Percentiles rank a stretch among this genome's conserved stretches.
These are phyloP conservation scores for Russula brevipes DNA, from an alignment of 768 basidiomycete genomes.

Conservation along the genomic window DNA sequence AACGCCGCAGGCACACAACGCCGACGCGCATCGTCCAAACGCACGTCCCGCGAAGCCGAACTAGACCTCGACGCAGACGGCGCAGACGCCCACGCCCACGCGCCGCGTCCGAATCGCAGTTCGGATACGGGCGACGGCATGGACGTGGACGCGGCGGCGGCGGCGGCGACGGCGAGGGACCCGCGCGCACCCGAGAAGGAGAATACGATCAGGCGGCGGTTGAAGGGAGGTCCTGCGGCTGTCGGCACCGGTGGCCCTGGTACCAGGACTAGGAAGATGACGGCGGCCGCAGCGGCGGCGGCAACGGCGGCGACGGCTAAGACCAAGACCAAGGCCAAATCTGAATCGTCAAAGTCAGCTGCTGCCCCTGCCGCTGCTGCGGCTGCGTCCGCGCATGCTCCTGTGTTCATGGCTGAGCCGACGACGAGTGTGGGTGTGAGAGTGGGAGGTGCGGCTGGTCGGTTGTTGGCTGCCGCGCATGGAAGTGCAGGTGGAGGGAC, in stretches of 20 bases:
- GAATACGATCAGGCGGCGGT: slow-evolving; percentile 23
- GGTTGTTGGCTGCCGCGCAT: slow-evolving; percentile 7
- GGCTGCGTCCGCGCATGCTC: neutral
- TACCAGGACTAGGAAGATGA: slow-evolving; percentile 1
- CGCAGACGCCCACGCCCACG: neutral
- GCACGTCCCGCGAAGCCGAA: slow-evolving; percentile 15
- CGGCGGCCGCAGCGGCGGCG: neutral
- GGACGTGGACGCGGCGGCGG: slow-evolving; percentile 4
- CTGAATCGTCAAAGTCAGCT: neutral
- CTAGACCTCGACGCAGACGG: slow-evolving; percentile 15
- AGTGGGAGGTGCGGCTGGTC: slow-evolving; percentile 21
- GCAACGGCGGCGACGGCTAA: neutral
- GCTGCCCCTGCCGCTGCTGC: too few species aligned
- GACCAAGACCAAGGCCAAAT: neutral
- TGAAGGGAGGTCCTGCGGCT: slow-evolving; percentile 14
- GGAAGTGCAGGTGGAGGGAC: slow-evolving; percentile 28
- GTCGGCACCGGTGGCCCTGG: neutral
- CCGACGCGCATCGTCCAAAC: slow-evolving; percentile 17
- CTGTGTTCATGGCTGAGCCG: neutral
- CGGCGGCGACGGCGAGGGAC: slow-evolving; percentile 3
- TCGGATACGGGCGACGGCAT: neutral
- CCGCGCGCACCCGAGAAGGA: slow-evolving; percentile 22
- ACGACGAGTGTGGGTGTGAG: slow-evolving; percentile 2
- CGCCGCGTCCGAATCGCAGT: neutral
- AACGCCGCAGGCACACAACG: slow-evolving; percentile 28